Evolutionary conservation across 805 yeast species (phyloP), one percentile per base, ranked within the genome.

Genomic region (Wickerhamiella alocasiicola): DNA sequence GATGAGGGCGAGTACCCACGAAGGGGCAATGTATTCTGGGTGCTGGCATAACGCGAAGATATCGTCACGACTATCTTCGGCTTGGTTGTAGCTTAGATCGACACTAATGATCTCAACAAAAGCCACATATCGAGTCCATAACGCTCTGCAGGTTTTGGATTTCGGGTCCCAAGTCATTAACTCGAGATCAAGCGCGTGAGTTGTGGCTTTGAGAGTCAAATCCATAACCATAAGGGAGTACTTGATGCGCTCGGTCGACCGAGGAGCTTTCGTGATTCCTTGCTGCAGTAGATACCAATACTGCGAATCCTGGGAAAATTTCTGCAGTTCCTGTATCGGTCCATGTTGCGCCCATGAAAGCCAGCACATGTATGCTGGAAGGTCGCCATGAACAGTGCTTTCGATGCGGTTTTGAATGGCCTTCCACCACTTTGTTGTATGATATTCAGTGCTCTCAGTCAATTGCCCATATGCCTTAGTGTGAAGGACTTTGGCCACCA

Each of bases 31-130:
- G 18, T 60, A 49, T 0, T 81, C 71, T 1, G 56, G 46, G 2
- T 71, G 67, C 0, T 66, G 53, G 18, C 82, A 64, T 11, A 81
- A 55, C 1, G 60, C 61, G 1, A 73, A 55, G 32, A 85, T 71
- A 50, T 82, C 94, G 6, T 61, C 60, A 1, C 70, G 59, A 0
- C 91, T 88, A 9, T 83, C 94, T 49, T 77, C 76, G 0, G 87
- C 75, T 57, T 87, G 95, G 50, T 87, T 85, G 50, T 82, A 60
- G 0, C 95, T 81, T 0, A 95, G 75, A 55, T 85, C 95, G 29
- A 85, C 68, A 1, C 84, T 91, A 20, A 82, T 61, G 35, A 85
- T 80, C 53, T 85, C 95, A 51, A 73, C 79, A 11, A 85, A 59
- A 0, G 94, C 81, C 20, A 74, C 65, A 51, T 67, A 85, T 44